Evolutionary conservation across 1,284 basidiomycete genomes (phyloP).

Genomic region (Heterobasidion irregulare): DNA sequence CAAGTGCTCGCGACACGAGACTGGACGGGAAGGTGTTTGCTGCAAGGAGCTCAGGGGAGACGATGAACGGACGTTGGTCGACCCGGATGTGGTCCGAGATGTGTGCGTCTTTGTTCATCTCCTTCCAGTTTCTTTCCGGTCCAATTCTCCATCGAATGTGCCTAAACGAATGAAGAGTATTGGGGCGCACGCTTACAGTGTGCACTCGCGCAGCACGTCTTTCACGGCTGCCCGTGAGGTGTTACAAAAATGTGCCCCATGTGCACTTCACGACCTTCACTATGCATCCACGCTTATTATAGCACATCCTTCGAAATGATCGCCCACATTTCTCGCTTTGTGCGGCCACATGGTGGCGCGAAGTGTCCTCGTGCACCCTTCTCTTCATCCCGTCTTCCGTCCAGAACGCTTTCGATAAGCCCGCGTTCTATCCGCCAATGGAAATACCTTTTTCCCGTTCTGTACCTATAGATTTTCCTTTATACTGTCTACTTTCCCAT

Average conservation of each 20-base stretch:
- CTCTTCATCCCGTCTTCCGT: not conserved
- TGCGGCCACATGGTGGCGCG: not conserved
- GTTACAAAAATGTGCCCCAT: too few species aligned
- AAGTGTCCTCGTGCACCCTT: not conserved
- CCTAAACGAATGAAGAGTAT: not conserved
- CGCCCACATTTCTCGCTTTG: too few species aligned
- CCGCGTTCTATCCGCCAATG: not conserved
- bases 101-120: constrained; percentile 41
- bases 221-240: too few species aligned
- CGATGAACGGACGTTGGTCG: constrained; percentile 71
- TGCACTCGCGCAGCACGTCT: too few species aligned
- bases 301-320: too few species aligned
- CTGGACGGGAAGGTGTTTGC: constrained; percentile 55
- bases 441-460: not conserved
- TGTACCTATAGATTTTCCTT: not conserved
- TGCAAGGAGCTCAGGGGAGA: constrained; percentile 76
- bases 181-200: too few species aligned
- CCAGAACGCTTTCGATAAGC: not conserved
- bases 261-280: too few species aligned
- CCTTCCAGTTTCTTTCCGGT: not conserved
- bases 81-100: constrained; percentile 82
- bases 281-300: too few species aligned
- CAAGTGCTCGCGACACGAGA: constrained; percentile 51
- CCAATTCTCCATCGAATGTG: not conserved
- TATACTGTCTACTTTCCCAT: not conserved